Evolutionary conservation across 2,329 filamentous ascomycete genomes (phyloP).

Genomic region (Venturia aucupariae): DNA sequence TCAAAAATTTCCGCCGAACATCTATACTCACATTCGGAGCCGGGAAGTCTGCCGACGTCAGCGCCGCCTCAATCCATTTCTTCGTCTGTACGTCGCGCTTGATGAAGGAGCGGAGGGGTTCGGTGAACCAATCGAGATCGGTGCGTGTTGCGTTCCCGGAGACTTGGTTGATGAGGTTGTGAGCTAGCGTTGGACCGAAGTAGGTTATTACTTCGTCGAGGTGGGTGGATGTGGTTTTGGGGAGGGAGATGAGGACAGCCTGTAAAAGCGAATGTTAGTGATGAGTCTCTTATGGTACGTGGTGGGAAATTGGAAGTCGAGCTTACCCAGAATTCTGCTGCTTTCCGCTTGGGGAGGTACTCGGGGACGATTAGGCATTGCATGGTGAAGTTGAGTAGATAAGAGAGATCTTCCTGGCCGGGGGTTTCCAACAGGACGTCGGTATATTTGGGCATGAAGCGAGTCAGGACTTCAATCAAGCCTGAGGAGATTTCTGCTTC

Average conservation of each 20-base stretch:
- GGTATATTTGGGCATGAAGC: conserved; percentile 16
- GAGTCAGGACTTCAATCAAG: conserved; percentile 12
- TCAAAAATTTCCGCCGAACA: neutral
- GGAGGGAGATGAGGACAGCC: conserved; percentile 8
- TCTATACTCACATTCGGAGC: neutral
- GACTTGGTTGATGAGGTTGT: conserved; percentile 54
- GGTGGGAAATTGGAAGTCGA: neutral
- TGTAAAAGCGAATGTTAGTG: neutral
- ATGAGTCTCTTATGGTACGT: neutral
- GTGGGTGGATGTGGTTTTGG: conserved; percentile 21
- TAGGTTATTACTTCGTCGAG: conserved; percentile 42
- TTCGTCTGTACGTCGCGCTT: conserved; percentile 46
- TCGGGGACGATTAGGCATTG: conserved; percentile 62
- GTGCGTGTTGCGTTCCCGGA: conserved; percentile 60
- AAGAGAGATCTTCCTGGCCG: conserved; percentile 48
- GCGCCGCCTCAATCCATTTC: conserved; percentile 37
- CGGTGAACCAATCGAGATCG: conserved; percentile 56
- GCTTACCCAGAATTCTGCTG: conserved; percentile 66
- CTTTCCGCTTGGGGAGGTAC: conserved; percentile 63
- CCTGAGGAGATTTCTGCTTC: conserved; percentile 14
- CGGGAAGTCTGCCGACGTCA: neutral
- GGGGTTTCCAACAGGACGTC: conserved; percentile 36
- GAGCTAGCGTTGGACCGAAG: conserved; percentile 52
- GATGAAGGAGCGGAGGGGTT: conserved; percentile 7
- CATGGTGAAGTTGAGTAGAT: conserved; percentile 63